Evolutionary conservation across 2,329 filamentous ascomycete species (phyloP).

Genomic region (Elsinoe arachidis): DNA sequence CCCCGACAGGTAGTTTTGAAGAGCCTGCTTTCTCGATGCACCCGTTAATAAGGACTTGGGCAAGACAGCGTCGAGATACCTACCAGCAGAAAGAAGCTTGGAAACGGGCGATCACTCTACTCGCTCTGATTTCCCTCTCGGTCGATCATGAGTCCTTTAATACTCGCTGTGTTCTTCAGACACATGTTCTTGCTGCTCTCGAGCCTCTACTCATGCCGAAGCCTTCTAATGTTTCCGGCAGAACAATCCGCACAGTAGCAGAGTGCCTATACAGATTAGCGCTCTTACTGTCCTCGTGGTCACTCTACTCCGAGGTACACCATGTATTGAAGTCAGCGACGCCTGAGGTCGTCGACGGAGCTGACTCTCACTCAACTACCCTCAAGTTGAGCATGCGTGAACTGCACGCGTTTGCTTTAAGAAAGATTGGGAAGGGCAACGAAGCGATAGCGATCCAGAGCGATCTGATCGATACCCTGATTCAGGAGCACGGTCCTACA

Average conservation of each 20-base stretch:
- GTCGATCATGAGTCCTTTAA: neutral
- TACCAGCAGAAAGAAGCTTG: neutral
- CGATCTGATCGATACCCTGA: neutral
- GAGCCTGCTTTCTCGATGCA: neutral
- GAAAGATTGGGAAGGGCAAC: neutral
- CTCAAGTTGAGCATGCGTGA: neutral
- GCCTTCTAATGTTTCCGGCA: too few species aligned
- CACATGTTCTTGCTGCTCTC: neutral
- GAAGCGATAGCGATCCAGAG: neutral
- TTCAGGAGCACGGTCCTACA: neutral
- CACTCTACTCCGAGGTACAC: neutral
- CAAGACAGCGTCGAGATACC: neutral
- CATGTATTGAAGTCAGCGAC: too few species aligned
- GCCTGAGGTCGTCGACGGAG: too few species aligned
- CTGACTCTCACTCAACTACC: neutral
- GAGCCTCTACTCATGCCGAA: neutral
- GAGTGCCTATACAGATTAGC: neutral
- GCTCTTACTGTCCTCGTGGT: neutral
- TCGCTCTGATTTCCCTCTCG: neutral
- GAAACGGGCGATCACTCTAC: neutral
- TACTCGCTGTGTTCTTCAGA: neutral
- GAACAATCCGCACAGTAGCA: too few species aligned
- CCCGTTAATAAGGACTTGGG: neutral
- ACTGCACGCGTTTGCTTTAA: neutral
- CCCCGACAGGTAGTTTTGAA: neutral